Evolutionary conservation across 1,139 yeast species (phyloP), one percentile per base, ranked within the genome.

Genomic region (Geotrichum aggregatum): DNA sequence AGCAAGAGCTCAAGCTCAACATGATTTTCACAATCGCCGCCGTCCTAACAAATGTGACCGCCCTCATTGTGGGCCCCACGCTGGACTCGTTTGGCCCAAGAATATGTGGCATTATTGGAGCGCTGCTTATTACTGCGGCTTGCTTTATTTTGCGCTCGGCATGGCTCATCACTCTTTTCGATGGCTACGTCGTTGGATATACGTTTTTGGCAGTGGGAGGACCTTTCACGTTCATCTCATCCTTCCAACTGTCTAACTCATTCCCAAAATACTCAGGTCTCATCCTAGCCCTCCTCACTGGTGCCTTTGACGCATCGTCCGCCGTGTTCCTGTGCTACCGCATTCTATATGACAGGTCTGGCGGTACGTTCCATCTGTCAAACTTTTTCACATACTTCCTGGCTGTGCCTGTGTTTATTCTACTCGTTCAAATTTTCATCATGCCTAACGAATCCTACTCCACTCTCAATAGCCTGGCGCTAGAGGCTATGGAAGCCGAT

Each of bases 11-110:
- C 62, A 78, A 87, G 54, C 75, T 91, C 57, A 91, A 91, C 67
- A 76, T 80, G 63, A 78, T 89, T 76, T 91, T 89, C 70, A 85
- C 96, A 0, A 73, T 83, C 35, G 94, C 95, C 34, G 92, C 96
- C 14, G 91, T 86, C 64, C 79, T 84, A 6, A 88, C 97, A n/a
- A 89, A 88, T 64, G 79, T 85, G 6, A 79, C 84, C 47, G 94
- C 96, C 0, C 74, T 91, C 53, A 76, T 87, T 0, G 95, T 89
- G 7, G 97, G 97, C 0, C 76, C 80, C 39, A 75, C 87, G 19
- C 73, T 91, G 52, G 97, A 91, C 63, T 68, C 73, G 18, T 82
- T 75, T 63, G 98, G 98, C 0, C 96, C 97, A 3, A 74, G 86
- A 58, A 72, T 83, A 2, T 80, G 91, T 49, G 95, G 94, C 0